Conservation (phyloP, 352 stramenopile genomes). For the Stramenopiles sp. region DNA sequence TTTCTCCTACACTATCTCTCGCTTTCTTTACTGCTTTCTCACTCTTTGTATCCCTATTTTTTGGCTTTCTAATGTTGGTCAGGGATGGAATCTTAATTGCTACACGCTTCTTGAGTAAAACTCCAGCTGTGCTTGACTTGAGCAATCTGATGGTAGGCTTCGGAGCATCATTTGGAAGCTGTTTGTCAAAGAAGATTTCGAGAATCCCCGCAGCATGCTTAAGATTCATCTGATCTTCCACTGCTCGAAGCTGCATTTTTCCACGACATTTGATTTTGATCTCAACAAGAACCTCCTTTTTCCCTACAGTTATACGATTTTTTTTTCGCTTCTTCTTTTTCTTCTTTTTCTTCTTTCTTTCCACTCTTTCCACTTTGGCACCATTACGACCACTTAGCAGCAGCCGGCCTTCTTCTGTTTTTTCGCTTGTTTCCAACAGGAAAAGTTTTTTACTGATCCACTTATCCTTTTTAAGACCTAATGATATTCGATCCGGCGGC, state of each 20-base stretch:
- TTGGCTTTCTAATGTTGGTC: not conserved
- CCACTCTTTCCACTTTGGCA: too few species aligned
- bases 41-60: too few species aligned
- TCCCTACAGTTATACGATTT: not conserved
- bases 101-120: not conserved
- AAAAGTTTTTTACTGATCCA: not conserved
- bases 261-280: not conserved
- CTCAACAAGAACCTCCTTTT: not conserved
- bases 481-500: not conserved
- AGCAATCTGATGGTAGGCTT: not conserved
- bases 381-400: too few species aligned
- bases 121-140: not conserved
- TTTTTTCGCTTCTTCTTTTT: not conserved
- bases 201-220: not conserved
- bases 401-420: not conserved
- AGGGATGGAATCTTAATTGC: not conserved
- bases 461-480: not conserved
- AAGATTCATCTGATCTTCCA: not conserved
- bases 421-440: not conserved
- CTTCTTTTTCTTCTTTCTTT: not conserved
- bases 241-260: not conserved
- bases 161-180: not conserved
- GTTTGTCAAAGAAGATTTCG: slow-evolving; percentile 10
- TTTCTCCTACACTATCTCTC: too few species aligned
- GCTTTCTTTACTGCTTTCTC: too few species aligned